Base-by-base conservation (phyloP, 2,329 filamentous ascomycete species). In the Penicillium sp. region DNA sequence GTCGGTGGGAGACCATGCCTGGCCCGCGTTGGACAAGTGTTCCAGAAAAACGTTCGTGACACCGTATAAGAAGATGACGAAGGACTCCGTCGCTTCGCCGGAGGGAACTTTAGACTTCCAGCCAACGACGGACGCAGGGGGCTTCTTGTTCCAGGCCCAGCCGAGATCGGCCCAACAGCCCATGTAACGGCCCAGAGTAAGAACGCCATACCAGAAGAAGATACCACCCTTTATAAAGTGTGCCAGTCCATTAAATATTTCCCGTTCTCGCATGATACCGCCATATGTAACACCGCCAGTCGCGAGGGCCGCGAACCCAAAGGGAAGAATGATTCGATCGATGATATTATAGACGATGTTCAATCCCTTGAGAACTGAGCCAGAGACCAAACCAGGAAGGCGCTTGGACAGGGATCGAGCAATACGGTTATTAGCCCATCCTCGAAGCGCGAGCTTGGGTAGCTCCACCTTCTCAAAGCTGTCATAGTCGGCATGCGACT, bases 181-280 rank as follows among this genome's bases (percentile, higher is more conserved):
- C 68, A 92, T 86, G 89, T 91, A 97, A 52, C 93, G 87, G 29
- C 91, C 92, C 4, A 97, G 81, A 0, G 91, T 96, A 56, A 97
- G 77, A 18, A 96, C 75, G 8, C 93, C 93, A 59, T 95, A 90
- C 87, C 91, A 94, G 77, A 97, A 91, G 79, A 97, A 97, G 51
- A 97, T 89, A 3, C 90, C 90, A 43, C 93, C 93, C 72, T 97
- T 97, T 72, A 97, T 86, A 78, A 91, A 96, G 70, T 97, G 93
- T 7, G 93, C 93, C 40, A 97, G 80, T 2, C 93, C 91, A 63
- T 87, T 92, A 78, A 93, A 95, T 54, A 97, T 78, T 2, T 80
- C 79, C 21, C 73, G 72, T 5, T 83, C 88, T 71, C 88, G 86
- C 71, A 94, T 94, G 61, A 97, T 89, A 27, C 92, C 90, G 24